Percentiles rank a stretch among this genome's conserved stretches.
Evolutionary conservation across 768 basidiomycete species (phyloP).

Genomic region (Rhodotorula babjevae): DNA sequence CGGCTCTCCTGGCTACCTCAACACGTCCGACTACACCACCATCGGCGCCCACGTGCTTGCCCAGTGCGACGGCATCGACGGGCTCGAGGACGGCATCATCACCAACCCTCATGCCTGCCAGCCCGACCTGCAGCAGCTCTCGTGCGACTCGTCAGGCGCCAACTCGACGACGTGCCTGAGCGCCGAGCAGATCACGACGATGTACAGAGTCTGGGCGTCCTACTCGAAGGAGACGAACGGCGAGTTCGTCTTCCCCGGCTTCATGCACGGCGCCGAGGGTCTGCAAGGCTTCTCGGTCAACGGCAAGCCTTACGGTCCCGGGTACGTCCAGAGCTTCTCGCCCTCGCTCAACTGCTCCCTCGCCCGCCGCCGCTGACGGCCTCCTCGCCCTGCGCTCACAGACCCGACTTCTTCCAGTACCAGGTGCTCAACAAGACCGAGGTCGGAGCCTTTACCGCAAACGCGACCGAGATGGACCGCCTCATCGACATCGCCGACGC

Average conservation of each 20-base stretch:
- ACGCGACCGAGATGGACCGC: slow-evolving; percentile 1
- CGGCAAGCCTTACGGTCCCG: slow-evolving; percentile 24
- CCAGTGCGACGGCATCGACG: slow-evolving; percentile 39
- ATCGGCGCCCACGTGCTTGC: slow-evolving; percentile 8
- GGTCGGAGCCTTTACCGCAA: not conserved
- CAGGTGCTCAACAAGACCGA: slow-evolving; percentile 11
- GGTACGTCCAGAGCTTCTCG: no score
- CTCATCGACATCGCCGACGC: slow-evolving; percentile 26
- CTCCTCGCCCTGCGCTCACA: no score
- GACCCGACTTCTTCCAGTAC: slow-evolving; percentile 17
- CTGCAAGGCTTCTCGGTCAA: slow-evolving; percentile 17
- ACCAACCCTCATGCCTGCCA: slow-evolving; percentile 46
- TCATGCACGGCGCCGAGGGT: slow-evolving; percentile 12
- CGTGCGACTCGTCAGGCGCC: slow-evolving; percentile 1
- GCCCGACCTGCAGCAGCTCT: slow-evolving; percentile 38
- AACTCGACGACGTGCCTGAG: slow-evolving; percentile 18
- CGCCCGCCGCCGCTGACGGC: no score
- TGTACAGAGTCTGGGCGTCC: slow-evolving; percentile 26
- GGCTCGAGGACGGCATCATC: slow-evolving; percentile 45
- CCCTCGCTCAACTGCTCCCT: not conserved
- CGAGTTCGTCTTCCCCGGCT: slow-evolving; percentile 22
- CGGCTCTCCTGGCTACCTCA: slow-evolving; percentile 23
- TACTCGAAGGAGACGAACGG: not conserved
- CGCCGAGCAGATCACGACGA: slow-evolving; percentile 16
- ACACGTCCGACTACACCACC: slow-evolving; percentile 12